Evolutionary conservation across 257 asterid species (phyloP), one percentile per base, ranked within the genome.

Genomic region (Jaltomata sinuosa): DNA sequence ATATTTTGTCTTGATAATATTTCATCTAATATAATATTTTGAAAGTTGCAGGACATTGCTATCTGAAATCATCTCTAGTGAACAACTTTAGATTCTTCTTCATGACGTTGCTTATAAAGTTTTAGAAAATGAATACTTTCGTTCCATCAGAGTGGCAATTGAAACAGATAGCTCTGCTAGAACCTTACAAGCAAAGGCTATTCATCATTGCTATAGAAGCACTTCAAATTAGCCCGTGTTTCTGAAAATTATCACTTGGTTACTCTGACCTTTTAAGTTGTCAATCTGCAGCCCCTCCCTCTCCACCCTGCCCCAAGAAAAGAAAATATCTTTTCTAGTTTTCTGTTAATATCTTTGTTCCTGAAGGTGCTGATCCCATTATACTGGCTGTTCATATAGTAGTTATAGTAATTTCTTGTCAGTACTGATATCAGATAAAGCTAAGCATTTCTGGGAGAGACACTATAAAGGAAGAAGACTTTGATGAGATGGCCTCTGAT

Each of bases 401-500:
- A 49, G 42, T 47, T 76, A 15, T 82, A 54, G 85, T 88, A 85
- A 89, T 85, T 87, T 86, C 83, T 59, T 47, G 83, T 71, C 76
- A 29, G 82, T 59, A 81, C 76, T 90, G 86, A 84, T 90, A 83
- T 80, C 96, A 96, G 99, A 92, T 96, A 86, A 96, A 96, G 93
- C 92, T 94, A 38, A 92, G 94, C 83, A 74, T 96, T 86, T 97
- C 96, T 87, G 99, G 99, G 83, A 96, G 93, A 88, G 87, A 83
- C 83, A 91, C 88, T 53, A 87, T 96, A 38, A 90, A 85, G 74
- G 99, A 96, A 90, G 98, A 96, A 76, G 98, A 96, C 72, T 93
- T 96, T 86, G 98, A 92, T 68, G 98, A 92, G 87, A 89, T 87
- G 59, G 84, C 88, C 3, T 84, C 94, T 69, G 93, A 92, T 59